Evolutionary conservation across 1,139 yeast species (phyloP).

Genomic region (Taiozyma sp.): DNA sequence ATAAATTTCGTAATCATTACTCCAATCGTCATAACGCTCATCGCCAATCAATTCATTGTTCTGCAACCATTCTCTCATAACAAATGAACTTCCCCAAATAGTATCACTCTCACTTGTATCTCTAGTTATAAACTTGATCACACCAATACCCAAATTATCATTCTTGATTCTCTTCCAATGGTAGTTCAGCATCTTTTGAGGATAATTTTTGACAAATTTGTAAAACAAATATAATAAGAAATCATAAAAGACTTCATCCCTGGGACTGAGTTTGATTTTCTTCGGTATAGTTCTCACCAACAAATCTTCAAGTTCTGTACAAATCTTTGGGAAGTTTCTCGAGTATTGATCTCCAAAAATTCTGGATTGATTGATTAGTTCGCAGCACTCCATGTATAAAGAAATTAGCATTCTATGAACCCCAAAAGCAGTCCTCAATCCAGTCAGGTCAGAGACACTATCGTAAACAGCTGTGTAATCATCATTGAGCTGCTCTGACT

Average conservation of each 20-base stretch:
- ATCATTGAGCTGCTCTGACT: background rate
- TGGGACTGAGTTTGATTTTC: constrained; percentile 1
- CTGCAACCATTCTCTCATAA: background rate
- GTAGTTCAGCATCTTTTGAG: constrained; percentile 4
- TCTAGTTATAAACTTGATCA: constrained; percentile 3
- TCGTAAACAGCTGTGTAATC: background rate
- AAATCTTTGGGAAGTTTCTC: constrained; percentile 22
- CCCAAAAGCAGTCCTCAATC: constrained; percentile 8
- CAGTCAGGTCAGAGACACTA: background rate
- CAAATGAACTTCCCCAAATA: background rate
- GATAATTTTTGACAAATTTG: constrained; percentile 18
- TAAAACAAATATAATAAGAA: constrained; percentile 14
- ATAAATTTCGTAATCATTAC: constrained; percentile 1
- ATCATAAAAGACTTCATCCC: constrained; percentile 15
- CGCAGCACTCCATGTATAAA: constrained; percentile 14
- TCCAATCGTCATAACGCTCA: background rate
- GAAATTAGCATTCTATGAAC: constrained; percentile 11
- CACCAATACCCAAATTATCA: constrained; percentile 7
- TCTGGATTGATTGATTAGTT: constrained; percentile 19
- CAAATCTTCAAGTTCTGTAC: constrained; percentile 22
- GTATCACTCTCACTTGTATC: background rate
- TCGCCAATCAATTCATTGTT: constrained; percentile 1
- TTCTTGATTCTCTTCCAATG: constrained; percentile 2
- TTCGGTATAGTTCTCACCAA: constrained; percentile 4
- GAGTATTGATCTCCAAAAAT: constrained; percentile 13